These are phyloP conservation scores for Chamaecrista fasciculata DNA, from an alignment of 306 rosid genomes.

Conservation along the genomic window DNA sequence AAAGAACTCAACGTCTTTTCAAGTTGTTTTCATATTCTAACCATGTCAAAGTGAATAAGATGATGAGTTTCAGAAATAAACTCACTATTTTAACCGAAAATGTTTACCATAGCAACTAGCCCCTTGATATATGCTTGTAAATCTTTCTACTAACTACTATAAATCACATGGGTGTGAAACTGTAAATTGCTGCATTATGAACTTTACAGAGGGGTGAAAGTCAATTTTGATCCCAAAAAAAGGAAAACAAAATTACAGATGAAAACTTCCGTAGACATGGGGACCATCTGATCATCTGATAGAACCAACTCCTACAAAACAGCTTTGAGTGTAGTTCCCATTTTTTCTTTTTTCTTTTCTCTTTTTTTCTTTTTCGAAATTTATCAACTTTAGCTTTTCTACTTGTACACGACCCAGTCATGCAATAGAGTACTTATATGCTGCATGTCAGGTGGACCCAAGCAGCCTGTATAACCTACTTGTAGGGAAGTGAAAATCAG, in stretches of 20 bases:
- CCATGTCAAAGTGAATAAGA: too few relatives aligned
- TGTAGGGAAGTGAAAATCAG: neutral
- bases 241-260: neutral
- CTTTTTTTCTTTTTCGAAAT: neutral
- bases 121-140: too few relatives aligned
- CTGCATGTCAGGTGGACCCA: neutral
- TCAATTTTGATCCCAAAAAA: neutral
- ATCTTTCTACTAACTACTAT: too few relatives aligned
- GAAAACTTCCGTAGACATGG: neutral
- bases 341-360: too few relatives aligned
- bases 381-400: neutral
- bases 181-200: neutral
- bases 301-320: neutral
- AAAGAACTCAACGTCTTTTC: too few relatives aligned
- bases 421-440: neutral
- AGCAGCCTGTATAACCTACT: neutral
- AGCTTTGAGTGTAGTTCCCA: neutral
- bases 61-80: too few relatives aligned
- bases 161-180: neutral
- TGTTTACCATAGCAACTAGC: too few relatives aligned
- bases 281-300: neutral
- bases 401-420: conserved; percentile 7
- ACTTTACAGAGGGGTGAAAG: neutral
- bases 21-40: too few relatives aligned
- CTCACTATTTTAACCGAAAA: too few relatives aligned